These are phyloP conservation scores for Pseudogymnoascus sp. DNA, from an alignment of 2,329 filamentous ascomycete species.

Conservation along the genomic window DNA sequence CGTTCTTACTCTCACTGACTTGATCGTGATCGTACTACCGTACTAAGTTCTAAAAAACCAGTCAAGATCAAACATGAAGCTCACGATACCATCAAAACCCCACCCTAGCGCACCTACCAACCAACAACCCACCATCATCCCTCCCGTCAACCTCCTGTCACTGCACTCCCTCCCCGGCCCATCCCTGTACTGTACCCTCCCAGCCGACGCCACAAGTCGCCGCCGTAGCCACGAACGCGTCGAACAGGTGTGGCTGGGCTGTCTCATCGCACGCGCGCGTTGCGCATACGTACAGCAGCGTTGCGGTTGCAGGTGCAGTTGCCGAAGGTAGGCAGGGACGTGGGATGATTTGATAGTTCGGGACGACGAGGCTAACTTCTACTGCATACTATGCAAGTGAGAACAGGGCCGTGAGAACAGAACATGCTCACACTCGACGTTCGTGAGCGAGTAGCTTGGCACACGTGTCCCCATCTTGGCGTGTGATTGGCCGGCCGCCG, in stretches of 20 bases:
- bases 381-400: no score
- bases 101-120: not conserved
- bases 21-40: no score
- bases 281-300: no score
- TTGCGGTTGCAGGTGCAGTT: no score
- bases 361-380: not conserved
- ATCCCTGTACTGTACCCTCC: not conserved
- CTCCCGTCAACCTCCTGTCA: not conserved
- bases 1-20: no score
- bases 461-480: not conserved
- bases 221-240: not conserved
- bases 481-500: not conserved
- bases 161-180: no score
- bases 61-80: no score
- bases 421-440: no score
- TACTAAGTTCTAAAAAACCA: no score
- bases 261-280: not conserved
- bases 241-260: not conserved
- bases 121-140: not conserved
- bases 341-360: not conserved
- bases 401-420: no score
- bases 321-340: not conserved
- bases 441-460: not conserved
- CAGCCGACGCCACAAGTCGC: not conserved
- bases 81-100: not conserved